These are phyloP conservation scores for Casuarina cunninghamiana DNA, from an alignment of 306 rosid genomes.

Conservation along the genomic window DNA sequence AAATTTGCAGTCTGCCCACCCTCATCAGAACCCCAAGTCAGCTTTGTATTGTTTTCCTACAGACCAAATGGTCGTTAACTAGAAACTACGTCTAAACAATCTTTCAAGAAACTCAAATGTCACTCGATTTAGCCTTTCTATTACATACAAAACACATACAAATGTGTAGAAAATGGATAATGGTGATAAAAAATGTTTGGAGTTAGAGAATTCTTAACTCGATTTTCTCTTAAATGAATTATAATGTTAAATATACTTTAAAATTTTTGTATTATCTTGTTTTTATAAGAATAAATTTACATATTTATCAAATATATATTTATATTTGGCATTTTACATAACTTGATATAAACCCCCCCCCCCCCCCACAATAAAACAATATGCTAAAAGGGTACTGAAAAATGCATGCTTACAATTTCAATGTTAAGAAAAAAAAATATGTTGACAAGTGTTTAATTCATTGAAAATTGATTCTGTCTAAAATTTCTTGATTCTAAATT, in stretches of 20 bases:
- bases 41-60: neutral
- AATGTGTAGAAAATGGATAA: neutral
- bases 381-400: neutral
- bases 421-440: neutral
- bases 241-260: no score
- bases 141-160: neutral
- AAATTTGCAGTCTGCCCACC: neutral
- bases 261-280: no score
- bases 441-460: no score
- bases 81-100: neutral
- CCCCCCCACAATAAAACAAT: no score
- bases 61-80: neutral
- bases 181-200: neutral
- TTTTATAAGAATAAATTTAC: no score
- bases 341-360: neutral
- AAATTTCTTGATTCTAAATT: no score
- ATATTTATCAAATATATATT: no score
- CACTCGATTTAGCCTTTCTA: neutral
- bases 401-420: neutral
- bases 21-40: neutral
- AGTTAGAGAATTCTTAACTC: no score
- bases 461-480: no score
- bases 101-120: neutral
- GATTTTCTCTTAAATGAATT: no score
- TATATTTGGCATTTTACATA: neutral